These are phyloP conservation scores for Wickerhamomyces mucosus DNA, from an alignment of 805 yeast species.

Conservation along the genomic window DNA sequence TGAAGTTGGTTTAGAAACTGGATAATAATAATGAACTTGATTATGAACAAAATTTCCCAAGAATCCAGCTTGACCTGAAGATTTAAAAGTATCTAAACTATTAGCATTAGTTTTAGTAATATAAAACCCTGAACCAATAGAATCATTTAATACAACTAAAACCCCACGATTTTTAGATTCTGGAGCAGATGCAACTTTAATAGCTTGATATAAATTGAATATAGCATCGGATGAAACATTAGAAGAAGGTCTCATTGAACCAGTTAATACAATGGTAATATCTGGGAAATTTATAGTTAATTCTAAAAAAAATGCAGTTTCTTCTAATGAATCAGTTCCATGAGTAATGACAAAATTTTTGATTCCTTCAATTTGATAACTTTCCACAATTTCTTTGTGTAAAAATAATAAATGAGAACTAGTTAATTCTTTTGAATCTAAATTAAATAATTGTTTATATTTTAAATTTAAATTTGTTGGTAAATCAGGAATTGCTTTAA, in stretches of 20 bases:
- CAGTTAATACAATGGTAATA: slow-evolving; percentile 58
- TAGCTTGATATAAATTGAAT: slow-evolving; percentile 63
- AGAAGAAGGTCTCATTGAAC: slow-evolving; percentile 69
- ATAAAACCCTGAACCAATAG: slow-evolving; percentile 61
- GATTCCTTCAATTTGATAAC: slow-evolving; percentile 30
- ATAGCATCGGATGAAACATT: slow-evolving; percentile 66
- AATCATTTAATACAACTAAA: slow-evolving; percentile 56
- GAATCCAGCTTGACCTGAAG: slow-evolving; percentile 54
- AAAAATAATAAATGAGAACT: slow-evolving; percentile 35
- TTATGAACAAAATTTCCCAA: slow-evolving; percentile 62
- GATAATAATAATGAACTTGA: slow-evolving; percentile 54
- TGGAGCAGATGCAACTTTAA: slow-evolving; percentile 46
- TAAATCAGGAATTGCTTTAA: slow-evolving; percentile 49
- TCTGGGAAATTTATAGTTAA: slow-evolving; percentile 32
- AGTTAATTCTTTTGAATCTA: slow-evolving; percentile 54
- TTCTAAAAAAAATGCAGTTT: slow-evolving; percentile 57
- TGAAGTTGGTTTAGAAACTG: slow-evolving; percentile 46
- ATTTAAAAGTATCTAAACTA: slow-evolving; percentile 59
- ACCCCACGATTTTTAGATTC: slow-evolving; percentile 49
- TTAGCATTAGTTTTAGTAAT: slow-evolving; percentile 65
- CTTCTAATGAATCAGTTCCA: slow-evolving; percentile 65
- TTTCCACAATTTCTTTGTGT: slow-evolving; percentile 36
- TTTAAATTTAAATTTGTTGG: slow-evolving; percentile 47
- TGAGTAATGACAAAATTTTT: slow-evolving; percentile 62
- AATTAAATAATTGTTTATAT: slow-evolving; percentile 53